A percentile compares a stretch with the other conserved stretches of the same genome.
phyloP scores from a whole-genome alignment of 1,284 basidiomycete genomes.

The Somion occarium region DNA sequence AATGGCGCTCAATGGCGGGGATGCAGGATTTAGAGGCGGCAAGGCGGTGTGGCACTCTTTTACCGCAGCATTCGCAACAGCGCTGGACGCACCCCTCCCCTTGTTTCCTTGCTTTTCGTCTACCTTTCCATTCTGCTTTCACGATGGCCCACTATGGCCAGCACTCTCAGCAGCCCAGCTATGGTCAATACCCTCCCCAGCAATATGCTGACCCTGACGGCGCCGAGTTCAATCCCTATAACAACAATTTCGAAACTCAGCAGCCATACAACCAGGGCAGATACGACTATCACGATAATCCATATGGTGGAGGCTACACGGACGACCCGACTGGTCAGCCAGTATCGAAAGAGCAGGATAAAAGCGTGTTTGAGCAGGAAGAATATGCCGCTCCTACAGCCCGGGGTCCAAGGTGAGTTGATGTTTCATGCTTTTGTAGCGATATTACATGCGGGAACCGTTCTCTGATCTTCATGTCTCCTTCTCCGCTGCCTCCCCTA shows the following conservation, averaged over 20 bases:
- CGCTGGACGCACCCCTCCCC: slow-evolving; percentile 4
- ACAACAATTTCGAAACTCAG: slow-evolving; percentile 31
- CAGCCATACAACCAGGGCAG: slow-evolving; percentile 36
- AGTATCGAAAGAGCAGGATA: slow-evolving; percentile 13
- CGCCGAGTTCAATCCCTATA: slow-evolving; percentile 43
- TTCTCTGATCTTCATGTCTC: neutral
- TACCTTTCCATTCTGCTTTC: slow-evolving; percentile 5
- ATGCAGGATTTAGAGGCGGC: neutral
- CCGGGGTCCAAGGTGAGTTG: slow-evolving; percentile 16
- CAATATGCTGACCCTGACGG: slow-evolving; percentile 29
- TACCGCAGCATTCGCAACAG: slow-evolving; percentile 4
- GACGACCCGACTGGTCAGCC: slow-evolving; percentile 33
- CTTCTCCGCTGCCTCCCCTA: neutral
- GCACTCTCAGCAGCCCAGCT: slow-evolving; percentile 23
- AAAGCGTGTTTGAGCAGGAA: slow-evolving; percentile 22
- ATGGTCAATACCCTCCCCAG: slow-evolving; percentile 33
- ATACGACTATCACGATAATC: slow-evolving; percentile 37
- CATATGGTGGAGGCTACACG: slow-evolving; percentile 23
- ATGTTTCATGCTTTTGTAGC: neutral
- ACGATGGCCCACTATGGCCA: slow-evolving; percentile 34
- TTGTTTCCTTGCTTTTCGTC: slow-evolving; percentile 4
- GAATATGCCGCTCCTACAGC: slow-evolving; percentile 14
- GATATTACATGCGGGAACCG: neutral
- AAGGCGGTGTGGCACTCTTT: neutral
- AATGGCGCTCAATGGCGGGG: too few relatives aligned